Evolutionary conservation across 495 filamentous ascomycete species (phyloP).

Genomic region (Parathielavia hyrcaniae): DNA sequence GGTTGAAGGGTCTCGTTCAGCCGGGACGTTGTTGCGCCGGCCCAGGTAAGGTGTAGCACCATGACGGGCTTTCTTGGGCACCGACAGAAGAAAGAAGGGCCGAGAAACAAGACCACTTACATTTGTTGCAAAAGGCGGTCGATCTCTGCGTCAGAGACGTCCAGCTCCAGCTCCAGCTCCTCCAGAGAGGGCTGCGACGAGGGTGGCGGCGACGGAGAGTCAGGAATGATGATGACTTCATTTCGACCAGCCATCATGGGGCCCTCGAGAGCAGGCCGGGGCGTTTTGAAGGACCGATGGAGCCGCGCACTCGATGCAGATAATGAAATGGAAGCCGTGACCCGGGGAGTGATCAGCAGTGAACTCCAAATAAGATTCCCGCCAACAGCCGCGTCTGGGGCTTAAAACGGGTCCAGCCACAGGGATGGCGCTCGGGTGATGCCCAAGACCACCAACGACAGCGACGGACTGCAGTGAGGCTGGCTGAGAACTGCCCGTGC

Average conservation of each 20-base stretch:
- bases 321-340: no score
- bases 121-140: neutral
- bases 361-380: no score
- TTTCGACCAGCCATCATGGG: neutral
- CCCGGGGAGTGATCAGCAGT: no score
- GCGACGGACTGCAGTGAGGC: neutral
- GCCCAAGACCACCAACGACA: neutral
- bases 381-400: no score
- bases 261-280: neutral
- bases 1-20: no score
- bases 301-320: neutral
- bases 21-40: no score
- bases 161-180: neutral
- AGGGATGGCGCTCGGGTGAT: neutral
- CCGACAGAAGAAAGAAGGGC: no score
- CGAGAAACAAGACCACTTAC: neutral
- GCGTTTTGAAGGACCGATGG: neutral
- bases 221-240: conserved; percentile 3
- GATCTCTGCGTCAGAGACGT: neutral
- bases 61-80: no score
- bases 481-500: neutral
- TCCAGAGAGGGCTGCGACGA: neutral
- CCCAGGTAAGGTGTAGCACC: no score
- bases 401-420: no score
- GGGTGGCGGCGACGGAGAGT: conserved; percentile 1